Evolutionary conservation across 805 yeast species (phyloP).

Genomic region (Saccharomycopsis selenospora): DNA sequence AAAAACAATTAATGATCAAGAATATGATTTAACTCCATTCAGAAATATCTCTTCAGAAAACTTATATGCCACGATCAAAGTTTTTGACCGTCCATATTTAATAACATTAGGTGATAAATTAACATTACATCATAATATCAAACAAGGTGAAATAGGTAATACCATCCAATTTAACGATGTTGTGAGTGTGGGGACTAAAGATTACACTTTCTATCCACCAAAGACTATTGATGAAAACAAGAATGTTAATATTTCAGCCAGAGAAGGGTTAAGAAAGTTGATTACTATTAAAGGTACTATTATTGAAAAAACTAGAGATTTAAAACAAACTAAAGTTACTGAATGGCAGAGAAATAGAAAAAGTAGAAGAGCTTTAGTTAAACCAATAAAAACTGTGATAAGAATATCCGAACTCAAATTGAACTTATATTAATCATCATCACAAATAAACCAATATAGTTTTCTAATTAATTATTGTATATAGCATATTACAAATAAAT

Average conservation of each 20-base stretch:
- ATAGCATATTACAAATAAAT: too few species aligned
- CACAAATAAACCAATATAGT: too few species aligned
- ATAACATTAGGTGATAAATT: slow-evolving; percentile 89
- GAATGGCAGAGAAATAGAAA: slow-evolving; percentile 79
- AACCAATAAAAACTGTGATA: slow-evolving; percentile 71
- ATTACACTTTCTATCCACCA: slow-evolving; percentile 46
- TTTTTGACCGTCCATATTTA: slow-evolving; percentile 78
- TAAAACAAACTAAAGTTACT: slow-evolving; percentile 61
- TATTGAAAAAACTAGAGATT: slow-evolving; percentile 77
- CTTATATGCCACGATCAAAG: slow-evolving; percentile 73
- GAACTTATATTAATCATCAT: slow-evolving; percentile 27
- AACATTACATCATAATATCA: slow-evolving; percentile 69
- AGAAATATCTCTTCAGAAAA: slow-evolving; percentile 57
- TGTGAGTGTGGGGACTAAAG: slow-evolving; percentile 76
- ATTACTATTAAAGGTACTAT: slow-evolving; percentile 69
- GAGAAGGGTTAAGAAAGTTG: slow-evolving; percentile 36
- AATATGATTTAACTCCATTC: slow-evolving; percentile 47
- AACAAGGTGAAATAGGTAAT: slow-evolving; percentile 78
- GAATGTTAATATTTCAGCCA: neutral
- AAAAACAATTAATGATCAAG: neutral
- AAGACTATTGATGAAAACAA: slow-evolving; percentile 7
- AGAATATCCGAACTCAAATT: slow-evolving; percentile 67
- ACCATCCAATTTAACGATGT: slow-evolving; percentile 66
- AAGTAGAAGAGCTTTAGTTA: slow-evolving; percentile 53
- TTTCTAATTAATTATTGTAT: too few species aligned